Base-by-base conservation (phyloP, 768 basidiomycete species). In the Suillus subaureus region DNA sequence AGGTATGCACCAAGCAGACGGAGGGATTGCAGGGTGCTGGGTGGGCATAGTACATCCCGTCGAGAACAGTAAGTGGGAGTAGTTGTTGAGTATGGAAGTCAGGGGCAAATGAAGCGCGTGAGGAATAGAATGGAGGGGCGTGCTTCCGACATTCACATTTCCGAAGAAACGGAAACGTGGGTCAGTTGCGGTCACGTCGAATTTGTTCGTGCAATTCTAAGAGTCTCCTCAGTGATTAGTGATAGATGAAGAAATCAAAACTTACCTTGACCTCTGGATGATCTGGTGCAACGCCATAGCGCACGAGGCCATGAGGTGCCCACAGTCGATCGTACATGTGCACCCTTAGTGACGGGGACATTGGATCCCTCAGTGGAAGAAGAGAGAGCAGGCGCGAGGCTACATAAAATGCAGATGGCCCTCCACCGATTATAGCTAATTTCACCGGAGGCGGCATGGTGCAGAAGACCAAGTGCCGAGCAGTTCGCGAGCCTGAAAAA, bases 211-310 rank as follows among this genome's bases (percentile, higher is more conserved):
- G 79, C 96, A 97, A 77, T 99, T 99, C 96, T 98, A 68, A 57
- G 55, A 26, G n/a, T 26, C 12, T 18, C 2, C 64, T 70, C 49
- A 74, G 72, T 35, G 63, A 60, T 49, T 26, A 64, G 58, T 51
- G 60, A 61, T 3, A 64, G 12, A 23, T 61, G 21, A 69, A 35
- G 54, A 56, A 31, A 63, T 18, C 39, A 21, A 52, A 39, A 49
- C 66, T 62, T 61, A 71, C 97, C 87, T 98, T 99, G 77, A 99
- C 96, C 80, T 98, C 97, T 12, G 97, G 95, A 77, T 99, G 97
- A 79, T 99, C 97, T 52, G 97, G 97, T 13, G 97, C 97, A 16
- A 99, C 96, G 0, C 97, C 96, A 72, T 96, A 99, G 54, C 97
- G 83, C 4, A 97, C 96, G 1, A 99, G 84, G 0, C 97, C 97